phyloP scores from a whole-genome alignment of 306 rosid species.

The Castanopsis chinensis region DNA sequence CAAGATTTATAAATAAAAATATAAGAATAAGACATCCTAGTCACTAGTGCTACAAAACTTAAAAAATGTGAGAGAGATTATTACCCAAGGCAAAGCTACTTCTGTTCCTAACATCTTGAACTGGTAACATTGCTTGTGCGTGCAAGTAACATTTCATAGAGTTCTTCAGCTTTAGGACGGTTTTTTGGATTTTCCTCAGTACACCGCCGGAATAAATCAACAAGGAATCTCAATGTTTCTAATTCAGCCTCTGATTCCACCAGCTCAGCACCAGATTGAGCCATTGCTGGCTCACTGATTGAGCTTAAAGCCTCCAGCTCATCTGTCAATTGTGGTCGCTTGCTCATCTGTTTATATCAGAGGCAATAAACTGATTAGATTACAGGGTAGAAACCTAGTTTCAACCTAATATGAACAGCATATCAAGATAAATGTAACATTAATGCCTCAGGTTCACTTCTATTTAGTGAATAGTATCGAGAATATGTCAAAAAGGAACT shows the following conservation, averaged over 20 bases:
- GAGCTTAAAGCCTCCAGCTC: slow-evolving; percentile 58
- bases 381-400: background rate
- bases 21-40: slow-evolving; percentile 20
- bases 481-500: background rate
- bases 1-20: slow-evolving; percentile 10
- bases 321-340: slow-evolving; percentile 62
- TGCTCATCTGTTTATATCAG: slow-evolving; percentile 46
- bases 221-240: slow-evolving; percentile 48
- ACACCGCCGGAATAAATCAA: slow-evolving; percentile 70
- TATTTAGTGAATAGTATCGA: background rate
- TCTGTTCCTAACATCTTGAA: slow-evolving; percentile 34
- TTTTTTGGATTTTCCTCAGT: slow-evolving; percentile 59
- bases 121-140: slow-evolving; percentile 29
- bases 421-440: background rate
- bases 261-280: slow-evolving; percentile 51
- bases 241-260: slow-evolving; percentile 41
- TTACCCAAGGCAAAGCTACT: slow-evolving; percentile 26
- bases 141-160: slow-evolving; percentile 50
- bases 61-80: slow-evolving; percentile 11
- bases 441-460: background rate
- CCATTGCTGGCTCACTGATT: slow-evolving; percentile 47
- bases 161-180: slow-evolving; percentile 73
- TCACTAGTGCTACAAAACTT: slow-evolving; percentile 23
- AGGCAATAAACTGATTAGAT: slow-evolving; percentile 9
- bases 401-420: background rate